phyloP scores from a whole-genome alignment of 495 filamentous ascomycete genomes.

The Cetradonia linearis region DNA sequence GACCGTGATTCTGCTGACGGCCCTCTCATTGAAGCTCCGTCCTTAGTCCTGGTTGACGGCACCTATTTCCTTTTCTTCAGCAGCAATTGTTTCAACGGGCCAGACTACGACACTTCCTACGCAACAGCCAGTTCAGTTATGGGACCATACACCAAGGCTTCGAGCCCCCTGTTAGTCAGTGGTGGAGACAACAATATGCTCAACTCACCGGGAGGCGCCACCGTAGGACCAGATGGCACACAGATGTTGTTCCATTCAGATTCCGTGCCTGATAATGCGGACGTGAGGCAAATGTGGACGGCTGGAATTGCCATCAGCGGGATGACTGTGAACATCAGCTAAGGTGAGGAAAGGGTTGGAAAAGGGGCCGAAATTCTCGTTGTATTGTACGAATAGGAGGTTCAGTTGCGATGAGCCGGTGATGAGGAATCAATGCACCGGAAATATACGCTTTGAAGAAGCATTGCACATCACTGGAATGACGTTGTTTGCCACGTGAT shows the following conservation, averaged over 20 bases:
- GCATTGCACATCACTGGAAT: not conserved
- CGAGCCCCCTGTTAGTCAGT: constrained; percentile 32
- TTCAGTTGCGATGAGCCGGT: not conserved
- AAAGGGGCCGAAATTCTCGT: not conserved
- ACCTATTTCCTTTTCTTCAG: constrained; percentile 51
- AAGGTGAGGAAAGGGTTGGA: not conserved
- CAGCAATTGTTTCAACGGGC: constrained; percentile 40
- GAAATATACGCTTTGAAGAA: not conserved
- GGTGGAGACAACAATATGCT: constrained; percentile 32
- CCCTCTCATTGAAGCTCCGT: constrained; percentile 47
- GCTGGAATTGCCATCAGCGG: constrained; percentile 31
- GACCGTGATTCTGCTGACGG: constrained; percentile 41
- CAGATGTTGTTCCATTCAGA: constrained; percentile 41
- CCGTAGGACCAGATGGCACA: constrained; percentile 30
- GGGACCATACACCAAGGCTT: constrained; percentile 37
- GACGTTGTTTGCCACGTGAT: not conserved
- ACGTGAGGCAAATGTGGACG: constrained; percentile 32
- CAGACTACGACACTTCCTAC: constrained; percentile 43
- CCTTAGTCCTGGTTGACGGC: constrained; percentile 36
- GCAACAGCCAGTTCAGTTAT: constrained; percentile 35
- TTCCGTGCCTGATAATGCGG: constrained; percentile 29
- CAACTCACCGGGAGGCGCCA: constrained; percentile 42
- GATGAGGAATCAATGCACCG: not conserved
- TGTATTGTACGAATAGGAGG: no score
- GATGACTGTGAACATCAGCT: constrained; percentile 20